Base-by-base conservation (phyloP, 2,329 filamentous ascomycete genomes). In the Byssochlamys sp. region DNA sequence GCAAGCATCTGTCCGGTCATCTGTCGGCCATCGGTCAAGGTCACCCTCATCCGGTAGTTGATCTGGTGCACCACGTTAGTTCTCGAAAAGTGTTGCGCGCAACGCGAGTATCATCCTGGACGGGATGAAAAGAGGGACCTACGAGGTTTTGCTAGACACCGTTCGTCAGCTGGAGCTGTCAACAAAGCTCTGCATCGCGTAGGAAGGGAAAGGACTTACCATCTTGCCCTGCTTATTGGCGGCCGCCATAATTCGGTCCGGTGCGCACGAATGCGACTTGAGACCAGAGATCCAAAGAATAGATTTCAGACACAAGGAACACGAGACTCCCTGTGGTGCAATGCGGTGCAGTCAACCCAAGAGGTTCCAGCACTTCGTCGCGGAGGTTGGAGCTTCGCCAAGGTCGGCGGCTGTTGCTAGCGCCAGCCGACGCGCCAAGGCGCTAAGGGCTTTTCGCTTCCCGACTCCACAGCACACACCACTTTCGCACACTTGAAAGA, bases 21-120 rank as follows among this genome's bases (percentile, higher is more conserved):
- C 75, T 96, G 90, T 70, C 94, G 87, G 63, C 90, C 90, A 78
- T 99, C 94, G 71, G 90, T 90, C 74, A 99, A 83, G 57, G 91
- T 97, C 63, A 96, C 88, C 73, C 92, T 88, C 91, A 99, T 97
- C 77, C 92, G 90, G 82, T 95, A 97, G 81, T 99, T 97, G 83
- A 99, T 95, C 94, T 97, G 57, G 39, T 45, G 11, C n/a, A 49
- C 10, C 28, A 19, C 29, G 19, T 27, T 12, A 19, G 24, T 59
- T 52, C 51, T 66, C 49, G 39, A 55, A 10, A 59, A 4, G 55
- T 7, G 90, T 97, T 66, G 94, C 86, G 71, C 90, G 86, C 90
- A 96, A 95, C 75, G 39, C 90, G 88, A 81, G 92, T 95, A 80
- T 96, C 95, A 81, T 96, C 92, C 91, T 95, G 52, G 50, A 54